phyloP scores from a whole-genome alignment of 352 stramenopile genomes.

The Globisporangium iwayamae region DNA sequence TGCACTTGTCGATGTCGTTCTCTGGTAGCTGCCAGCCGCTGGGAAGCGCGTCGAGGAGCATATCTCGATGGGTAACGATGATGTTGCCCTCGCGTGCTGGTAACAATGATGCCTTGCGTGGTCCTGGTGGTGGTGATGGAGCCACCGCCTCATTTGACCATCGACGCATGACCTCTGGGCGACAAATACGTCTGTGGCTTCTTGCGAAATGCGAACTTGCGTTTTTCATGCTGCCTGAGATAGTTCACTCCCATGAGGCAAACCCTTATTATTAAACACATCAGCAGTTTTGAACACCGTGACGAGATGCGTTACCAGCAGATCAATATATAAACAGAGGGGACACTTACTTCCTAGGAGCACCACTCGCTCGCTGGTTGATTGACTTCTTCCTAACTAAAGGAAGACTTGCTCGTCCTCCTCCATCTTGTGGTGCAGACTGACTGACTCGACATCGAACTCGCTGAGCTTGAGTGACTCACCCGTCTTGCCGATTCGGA shows the following conservation, averaged over 20 bases:
- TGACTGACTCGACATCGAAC: constrained; percentile 60
- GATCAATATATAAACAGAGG: constrained; percentile 2
- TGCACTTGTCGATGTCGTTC: constrained; percentile 24
- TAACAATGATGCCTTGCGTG: neutral
- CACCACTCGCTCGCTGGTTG: neutral
- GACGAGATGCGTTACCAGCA: neutral
- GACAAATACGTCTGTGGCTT: neutral
- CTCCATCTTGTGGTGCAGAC: constrained; percentile 64
- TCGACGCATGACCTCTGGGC: neutral
- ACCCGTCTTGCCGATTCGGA: constrained; percentile 63
- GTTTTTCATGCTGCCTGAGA: too few species aligned
- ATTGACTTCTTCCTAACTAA: constrained; percentile 12
- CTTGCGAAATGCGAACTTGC: neutral
- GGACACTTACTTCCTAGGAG: neutral
- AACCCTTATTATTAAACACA: neutral
- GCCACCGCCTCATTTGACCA: neutral
- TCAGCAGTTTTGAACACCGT: neutral
- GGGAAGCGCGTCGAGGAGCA: constrained; percentile 2
- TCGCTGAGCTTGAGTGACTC: constrained; percentile 73
- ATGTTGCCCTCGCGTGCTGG: neutral
- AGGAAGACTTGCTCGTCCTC: constrained; percentile 66
- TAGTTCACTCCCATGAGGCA: neutral
- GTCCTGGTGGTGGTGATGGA: neutral
- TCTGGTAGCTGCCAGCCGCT: constrained; percentile 15
- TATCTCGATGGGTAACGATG: neutral